phyloP scores from a whole-genome alignment of 805 yeast genomes.

The Candida taoyuanica region DNA sequence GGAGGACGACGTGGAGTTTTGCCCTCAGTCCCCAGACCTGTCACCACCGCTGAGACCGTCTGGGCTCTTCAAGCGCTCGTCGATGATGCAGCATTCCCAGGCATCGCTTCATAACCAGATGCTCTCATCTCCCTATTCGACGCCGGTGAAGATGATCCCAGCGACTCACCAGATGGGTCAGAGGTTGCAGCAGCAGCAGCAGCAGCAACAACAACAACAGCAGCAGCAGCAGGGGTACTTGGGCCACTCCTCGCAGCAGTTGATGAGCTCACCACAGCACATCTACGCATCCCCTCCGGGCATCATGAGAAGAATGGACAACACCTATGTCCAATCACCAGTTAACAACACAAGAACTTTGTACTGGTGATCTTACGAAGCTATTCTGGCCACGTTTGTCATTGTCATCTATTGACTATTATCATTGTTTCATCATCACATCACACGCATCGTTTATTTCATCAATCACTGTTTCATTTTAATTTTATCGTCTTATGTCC shows the following conservation, averaged over 20 bases:
- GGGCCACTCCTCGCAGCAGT: slow-evolving; percentile 14
- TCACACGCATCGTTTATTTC: background rate
- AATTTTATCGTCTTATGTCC: background rate
- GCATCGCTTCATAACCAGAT: background rate
- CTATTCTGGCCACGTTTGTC: background rate
- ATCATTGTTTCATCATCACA: background rate
- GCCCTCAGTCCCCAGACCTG: slow-evolving; percentile 36
- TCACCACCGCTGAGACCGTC: slow-evolving; percentile 7
- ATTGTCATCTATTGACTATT: slow-evolving; percentile 1
- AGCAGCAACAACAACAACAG: background rate
- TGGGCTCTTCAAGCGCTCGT: slow-evolving; percentile 4
- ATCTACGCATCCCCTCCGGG: slow-evolving; percentile 18
- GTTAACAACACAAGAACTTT: background rate
- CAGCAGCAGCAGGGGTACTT: slow-evolving; percentile 12
- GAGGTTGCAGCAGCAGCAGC: slow-evolving; percentile 7
- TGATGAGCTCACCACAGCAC: slow-evolving; percentile 14
- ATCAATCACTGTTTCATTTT: background rate
- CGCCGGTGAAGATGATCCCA: slow-evolving; percentile 20
- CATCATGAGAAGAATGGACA: slow-evolving; percentile 19
- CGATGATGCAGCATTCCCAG: slow-evolving; percentile 2
- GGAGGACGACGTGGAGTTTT: slow-evolving; percentile 70
- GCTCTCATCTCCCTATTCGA: slow-evolving; percentile 21
- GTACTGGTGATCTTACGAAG: slow-evolving; percentile 3
- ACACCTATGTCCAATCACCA: slow-evolving; percentile 1
- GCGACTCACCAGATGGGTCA: slow-evolving; percentile 6